Evolutionary conservation across 768 basidiomycete genomes (phyloP), one percentile per base, ranked within the genome.

Genomic region (Phylloporus rhodoxanthus): DNA sequence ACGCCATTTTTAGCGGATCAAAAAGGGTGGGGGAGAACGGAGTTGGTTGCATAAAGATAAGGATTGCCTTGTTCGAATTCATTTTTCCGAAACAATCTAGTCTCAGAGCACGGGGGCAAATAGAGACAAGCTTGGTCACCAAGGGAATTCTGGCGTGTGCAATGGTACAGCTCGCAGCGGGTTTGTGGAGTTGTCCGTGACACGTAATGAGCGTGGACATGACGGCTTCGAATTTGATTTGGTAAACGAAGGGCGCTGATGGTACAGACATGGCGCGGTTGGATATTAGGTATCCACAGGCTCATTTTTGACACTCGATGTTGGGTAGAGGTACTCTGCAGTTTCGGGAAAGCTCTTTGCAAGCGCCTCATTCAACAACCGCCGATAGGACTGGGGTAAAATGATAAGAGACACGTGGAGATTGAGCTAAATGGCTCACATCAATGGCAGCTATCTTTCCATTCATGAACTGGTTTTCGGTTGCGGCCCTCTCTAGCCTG

Each of bases 401-500:
- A 41, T 1, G 54, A 54, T 52, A 47, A 48, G 48, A 26, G 10
- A 28, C 13, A 19, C 1, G 28, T 40, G 47, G 15, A 28, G 37
- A 26, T 15, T n/a, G 28, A 9, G 51, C 21, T 39, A 38, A 37
- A 30, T 37, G 29, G 57, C 79, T 57, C 54, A 88, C 87, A 47
- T 81, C 77, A 23, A 92, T 77, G 1, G 88, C 90, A 39, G 77
- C 75, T 33, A 92, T 87, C 62, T 91, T 91, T 25, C 87, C 89
- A 60, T 91, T 89, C 85, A 90, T 88, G 56, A 90, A 91, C 61
- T 91, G 90, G 62, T 92, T 92, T 70, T 92, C 91, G 2, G 87
- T 86, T 26, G 90, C 87, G 0, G 87, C 81, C 46, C 88, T 76
- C 68, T 92, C 90, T 13, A 92, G 67, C 44, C 86, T 75, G 50